Base-by-base conservation (phyloP, 1,284 basidiomycete genomes). In the Taiwanofungus camphoratus region DNA sequence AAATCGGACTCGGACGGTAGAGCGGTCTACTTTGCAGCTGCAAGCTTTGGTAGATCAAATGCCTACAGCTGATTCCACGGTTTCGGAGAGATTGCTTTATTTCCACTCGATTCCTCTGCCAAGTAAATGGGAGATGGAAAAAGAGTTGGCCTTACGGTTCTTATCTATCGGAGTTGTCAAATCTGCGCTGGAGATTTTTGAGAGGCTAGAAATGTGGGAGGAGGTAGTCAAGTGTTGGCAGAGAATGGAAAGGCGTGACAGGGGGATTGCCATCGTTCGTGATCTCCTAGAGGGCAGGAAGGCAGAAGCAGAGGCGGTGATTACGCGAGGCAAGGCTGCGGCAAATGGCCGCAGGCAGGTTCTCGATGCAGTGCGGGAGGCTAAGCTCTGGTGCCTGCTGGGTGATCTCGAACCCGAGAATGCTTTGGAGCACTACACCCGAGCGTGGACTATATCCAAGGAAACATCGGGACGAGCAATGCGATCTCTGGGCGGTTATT, bases 201-300 rank as follows among this genome's bases (percentile, higher is more conserved):
- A 91, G 62, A 76, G 88, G 34, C 70, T 95, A 45, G 92, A 97
- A 67, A 92, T 96, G 91, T 97, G 92, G 92, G 93, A 95, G 66
- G 89, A 96, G 51, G 92, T 87, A 6, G 90, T 92, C 20, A 74
- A 77, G 49, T 96, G 93, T 62, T 87, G 85, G 70, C 80, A 84
- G 49, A 71, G 80, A 20, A 74, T 94, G 65, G 93, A 94, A 52
- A 70, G 77, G 45, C 77, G 76, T 9, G 87, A 87, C 44, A 81
- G 80, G 57, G 94, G 83, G 1, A 73, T 91, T 48, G 61, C 70
- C 1, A 79, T 96, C 57, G 89, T 96, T 19, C 74, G 76, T 20
- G 91, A 94, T 59, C 68, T 97, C 9, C 68, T 97, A 20, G 83
- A 84, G 50, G 94, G 92, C 0, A 70, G 73, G 32, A 92, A 88